Evolutionary conservation across 352 stramenopile genomes (phyloP), one percentile per base, ranked within the genome.

Genomic region (Globisporangium polare): DNA sequence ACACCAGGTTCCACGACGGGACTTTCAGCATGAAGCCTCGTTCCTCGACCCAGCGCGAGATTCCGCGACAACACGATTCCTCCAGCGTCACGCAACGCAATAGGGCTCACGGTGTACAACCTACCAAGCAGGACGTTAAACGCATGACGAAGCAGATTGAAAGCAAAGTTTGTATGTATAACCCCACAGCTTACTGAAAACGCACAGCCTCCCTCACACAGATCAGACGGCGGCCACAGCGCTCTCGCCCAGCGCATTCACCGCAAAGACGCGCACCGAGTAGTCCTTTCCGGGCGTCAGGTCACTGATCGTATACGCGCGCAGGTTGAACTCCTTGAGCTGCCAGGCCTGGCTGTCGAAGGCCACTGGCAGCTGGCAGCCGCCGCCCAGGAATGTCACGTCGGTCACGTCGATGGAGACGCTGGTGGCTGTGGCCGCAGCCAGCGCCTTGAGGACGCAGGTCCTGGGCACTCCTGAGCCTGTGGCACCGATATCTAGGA

Each of bases 221-320:
- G 12, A 15, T 66, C 42, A 61, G 20, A 55, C n/a, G 3, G 37
- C 75, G 7, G 62, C 56, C 1, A 77, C 69, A 2, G 66, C 52
- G 55, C 81, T 83, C 46, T 89, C 78, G 12, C 81, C 80, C 0
- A 72, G 46, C 0, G 58, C 52, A 26, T 80, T 75, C 22, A 67
- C 72, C 0, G 80, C 77, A 20, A 75, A 33, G 22, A 89, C 80
- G 5, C 78, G 77, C 42, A 90, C 77, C 1, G 78, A 81, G 66
- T 92, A 92, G 22, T 90, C 80, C 17, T 68, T 61, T n/a, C 83
- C 83, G 1, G 83, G 76, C n/a, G 85, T 68, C 27, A 92, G 58
- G 59, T 91, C 79, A 2, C 24, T 56, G 49, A 92, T 78, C 22
- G 63, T 77, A 51, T 88, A 66, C 0, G 79, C 78, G 1, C 77